These are phyloP conservation scores for Rhodocollybia butyracea DNA, from an alignment of 768 basidiomycete genomes.

Conservation along the genomic window DNA sequence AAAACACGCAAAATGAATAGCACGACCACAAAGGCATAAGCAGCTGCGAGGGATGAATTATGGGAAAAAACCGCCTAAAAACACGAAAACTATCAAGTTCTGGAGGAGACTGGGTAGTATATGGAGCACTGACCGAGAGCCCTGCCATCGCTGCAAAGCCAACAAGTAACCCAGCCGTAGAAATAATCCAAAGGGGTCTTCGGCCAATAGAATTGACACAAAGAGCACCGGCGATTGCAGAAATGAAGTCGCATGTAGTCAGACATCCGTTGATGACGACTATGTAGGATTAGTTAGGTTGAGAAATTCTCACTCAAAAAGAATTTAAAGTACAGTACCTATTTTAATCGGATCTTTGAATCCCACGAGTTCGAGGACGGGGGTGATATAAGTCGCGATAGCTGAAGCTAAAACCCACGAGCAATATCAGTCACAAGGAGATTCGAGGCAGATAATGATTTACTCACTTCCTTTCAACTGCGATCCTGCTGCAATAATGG, in stretches of 20 bases:
- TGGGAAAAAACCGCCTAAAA: background rate
- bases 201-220: conserved; percentile 3
- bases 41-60: background rate
- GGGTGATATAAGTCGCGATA: conserved; percentile 2
- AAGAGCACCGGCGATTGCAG: background rate
- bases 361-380: background rate
- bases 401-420: background rate
- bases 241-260: conserved; percentile 5
- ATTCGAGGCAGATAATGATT: too few species aligned
- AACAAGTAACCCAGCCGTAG: conserved; percentile 1
- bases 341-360: background rate
- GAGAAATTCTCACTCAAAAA: background rate
- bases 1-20: conserved; percentile 2
- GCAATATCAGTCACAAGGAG: background rate
- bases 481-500: conserved; percentile 3
- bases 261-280: conserved; percentile 1
- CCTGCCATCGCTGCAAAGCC: conserved; percentile 1
- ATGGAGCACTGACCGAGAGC: background rate
- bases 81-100: background rate
- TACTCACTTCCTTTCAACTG: conserved; percentile 5
- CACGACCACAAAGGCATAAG: conserved; percentile 1
- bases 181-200: conserved; percentile 3
- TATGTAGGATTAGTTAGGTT: background rate
- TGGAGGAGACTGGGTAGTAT: background rate
- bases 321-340: background rate